A percentile compares a stretch with the other conserved stretches of the same genome.
These are phyloP conservation scores for Fusarium sublunatum DNA, from an alignment of 2,329 filamentous ascomycete species.

Conservation along the genomic window DNA sequence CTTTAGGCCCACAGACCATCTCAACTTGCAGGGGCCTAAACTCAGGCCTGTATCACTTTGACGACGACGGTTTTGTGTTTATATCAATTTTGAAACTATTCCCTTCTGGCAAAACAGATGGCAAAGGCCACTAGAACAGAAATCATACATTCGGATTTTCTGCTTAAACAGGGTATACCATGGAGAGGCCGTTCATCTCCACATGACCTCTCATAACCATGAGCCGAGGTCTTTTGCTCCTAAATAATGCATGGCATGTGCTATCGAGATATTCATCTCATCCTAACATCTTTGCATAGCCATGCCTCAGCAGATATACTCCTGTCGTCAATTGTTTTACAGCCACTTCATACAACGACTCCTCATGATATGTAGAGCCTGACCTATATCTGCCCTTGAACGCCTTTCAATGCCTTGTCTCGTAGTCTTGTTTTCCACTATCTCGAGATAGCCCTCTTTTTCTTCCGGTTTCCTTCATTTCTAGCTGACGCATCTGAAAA, in stretches of 20 bases:
- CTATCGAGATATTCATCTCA: neutral
- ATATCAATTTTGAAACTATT: neutral
- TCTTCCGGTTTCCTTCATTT: slow-evolving; percentile 3
- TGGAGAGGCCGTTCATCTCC: no score
- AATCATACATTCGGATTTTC: neutral
- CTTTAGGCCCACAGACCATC: slow-evolving; percentile 1
- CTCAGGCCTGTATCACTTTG: neutral
- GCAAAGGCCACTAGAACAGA: no score
- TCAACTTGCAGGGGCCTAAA: neutral
- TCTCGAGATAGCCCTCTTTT: neutral
- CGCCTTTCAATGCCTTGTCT: slow-evolving; percentile 32
- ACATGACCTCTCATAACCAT: neutral
- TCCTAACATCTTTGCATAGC: neutral
- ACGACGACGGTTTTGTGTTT: neutral
- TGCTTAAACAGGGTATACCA: neutral
- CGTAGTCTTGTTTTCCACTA: slow-evolving; percentile 13
- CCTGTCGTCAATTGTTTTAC: slow-evolving; percentile 19
- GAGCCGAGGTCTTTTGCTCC: neutral
- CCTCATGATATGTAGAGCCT: slow-evolving; percentile 3
- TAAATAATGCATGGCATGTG: neutral
- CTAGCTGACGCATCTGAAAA: slow-evolving; percentile 10
- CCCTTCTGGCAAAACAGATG: no score
- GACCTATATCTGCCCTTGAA: slow-evolving; percentile 25
- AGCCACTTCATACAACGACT: slow-evolving; percentile 3
- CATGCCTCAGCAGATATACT: neutral